Base-by-base conservation (phyloP, 2,329 filamentous ascomycete species). In the Akanthomyces muscarius region DNA sequence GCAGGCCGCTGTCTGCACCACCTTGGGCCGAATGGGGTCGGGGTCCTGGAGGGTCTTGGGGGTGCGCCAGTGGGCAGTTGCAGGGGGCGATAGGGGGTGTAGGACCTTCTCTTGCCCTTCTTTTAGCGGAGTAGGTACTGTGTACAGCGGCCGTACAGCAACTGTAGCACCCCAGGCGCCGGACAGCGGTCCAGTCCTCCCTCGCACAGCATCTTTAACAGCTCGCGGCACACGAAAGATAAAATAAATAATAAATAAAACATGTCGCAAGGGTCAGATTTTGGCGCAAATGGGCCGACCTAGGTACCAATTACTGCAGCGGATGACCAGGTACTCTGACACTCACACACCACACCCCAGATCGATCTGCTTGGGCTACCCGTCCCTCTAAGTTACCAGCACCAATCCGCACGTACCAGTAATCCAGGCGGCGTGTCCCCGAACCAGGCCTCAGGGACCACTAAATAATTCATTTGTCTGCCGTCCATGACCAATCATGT, bases 131-230 rank as follows among this genome's bases (percentile, higher is more conserved):
- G 33, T 36, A 36, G 33, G 33, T 36, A 36, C 33, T 4, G 33
- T n/a, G 21, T 30, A 53, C 33, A 10, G 23, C 25, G 23, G 23
- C 25, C 23, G 23, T 28, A 14, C 23, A 21, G 23, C 45, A 47
- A 23, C 13, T 4, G 45, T 18, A 48, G 14, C 16, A 41, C 11
- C 6, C 23, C 38, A 41, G 38, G 14, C 10, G 21, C 52, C 36
- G 21, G 38, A 54, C 21, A 54, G 14, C n/a, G 38, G 21, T 21
- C 25, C 48, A 5, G 38, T 16, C 36, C 25, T 41, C 54, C 54
- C 54, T 57, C 54, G 54, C 28, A 57, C 54, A 45, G 28, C 54
- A 14, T 57, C 41, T 47, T 18, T 47, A 47, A 23, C 41, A 45
- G 52, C 21, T 1, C 23, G 14, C 14, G 42, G 13, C 10, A 36